A percentile compares a stretch with the other conserved stretches of the same genome.
These are phyloP conservation scores for Trichoderma citrinoviride DNA, from an alignment of 2,329 filamentous ascomycete species.

Conservation along the genomic window DNA sequence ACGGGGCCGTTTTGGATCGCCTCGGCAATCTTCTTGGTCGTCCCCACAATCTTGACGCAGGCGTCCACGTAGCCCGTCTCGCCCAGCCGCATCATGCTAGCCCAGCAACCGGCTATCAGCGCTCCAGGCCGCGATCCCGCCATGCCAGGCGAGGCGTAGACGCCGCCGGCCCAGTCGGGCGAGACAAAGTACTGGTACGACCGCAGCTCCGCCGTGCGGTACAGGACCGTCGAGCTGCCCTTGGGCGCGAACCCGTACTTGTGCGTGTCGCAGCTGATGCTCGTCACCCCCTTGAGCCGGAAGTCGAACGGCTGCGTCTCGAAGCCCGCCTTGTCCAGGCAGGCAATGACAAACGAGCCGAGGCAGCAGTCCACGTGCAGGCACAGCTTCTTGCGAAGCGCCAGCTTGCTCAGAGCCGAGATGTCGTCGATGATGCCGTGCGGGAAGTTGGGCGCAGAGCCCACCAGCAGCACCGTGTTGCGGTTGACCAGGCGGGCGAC, in stretches of 20 bases:
- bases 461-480: conserved; percentile 91
- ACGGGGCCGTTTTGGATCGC: conserved; percentile 68
- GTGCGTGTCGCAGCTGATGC: conserved; percentile 95
- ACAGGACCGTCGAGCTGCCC: conserved; percentile 90
- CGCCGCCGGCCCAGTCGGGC: conserved; percentile 90
- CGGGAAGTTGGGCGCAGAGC: conserved; percentile 94
- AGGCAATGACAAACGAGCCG: conserved; percentile 90
- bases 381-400: conserved; percentile 73
- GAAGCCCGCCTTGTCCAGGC: conserved; percentile 91
- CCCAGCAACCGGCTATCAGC: conserved; percentile 94
- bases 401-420: conserved; percentile 75
- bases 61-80: conserved; percentile 84
- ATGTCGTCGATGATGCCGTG: conserved; percentile 99
- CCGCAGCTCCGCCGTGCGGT: conserved; percentile 75
- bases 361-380: conserved; percentile 98
- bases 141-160: conserved; percentile 90
- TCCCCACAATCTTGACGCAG: conserved; percentile 83
- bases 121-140: conserved; percentile 90
- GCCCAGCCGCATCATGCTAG: conserved; percentile 82
- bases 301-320: conserved; percentile 89
- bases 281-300: conserved; percentile 87
- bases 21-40: conserved; percentile 76
- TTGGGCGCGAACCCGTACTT: conserved; percentile 99
- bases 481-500: conserved; percentile 86
- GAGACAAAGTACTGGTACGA: conserved; percentile 96